A percentile compares a stretch with the other conserved stretches of the same genome.
Conservation (phyloP, 2,329 filamentous ascomycete species). For the Volutella citrinella region DNA sequence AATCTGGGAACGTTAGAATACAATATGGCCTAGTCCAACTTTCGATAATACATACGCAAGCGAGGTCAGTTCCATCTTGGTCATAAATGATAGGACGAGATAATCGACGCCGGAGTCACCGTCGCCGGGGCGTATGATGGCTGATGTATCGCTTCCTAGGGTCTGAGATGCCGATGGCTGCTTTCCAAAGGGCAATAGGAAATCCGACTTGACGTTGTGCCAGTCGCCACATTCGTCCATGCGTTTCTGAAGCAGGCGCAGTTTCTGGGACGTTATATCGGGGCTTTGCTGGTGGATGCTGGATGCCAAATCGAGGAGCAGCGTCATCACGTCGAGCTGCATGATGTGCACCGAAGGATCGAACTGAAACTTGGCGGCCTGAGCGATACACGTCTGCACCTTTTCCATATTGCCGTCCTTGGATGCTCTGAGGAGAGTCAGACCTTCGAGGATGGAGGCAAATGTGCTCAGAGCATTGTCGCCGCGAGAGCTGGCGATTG, state of each 20-base stretch:
- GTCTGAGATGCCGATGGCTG: conserved; percentile 45
- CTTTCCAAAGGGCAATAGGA: conserved; percentile 55
- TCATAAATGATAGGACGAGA: conserved; percentile 59
- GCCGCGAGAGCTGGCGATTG: conserved; percentile 55
- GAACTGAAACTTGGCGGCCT: conserved; percentile 68
- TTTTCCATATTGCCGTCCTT: conserved; percentile 66
- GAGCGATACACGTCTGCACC: conserved; percentile 71
- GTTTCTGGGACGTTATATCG: conserved; percentile 55
- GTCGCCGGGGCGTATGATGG: conserved; percentile 49
- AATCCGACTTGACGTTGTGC: conserved; percentile 45
- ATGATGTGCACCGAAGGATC: conserved; percentile 58
- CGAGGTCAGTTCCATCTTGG: conserved; percentile 55
- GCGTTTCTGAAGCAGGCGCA: conserved; percentile 58
- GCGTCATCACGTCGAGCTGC: conserved; percentile 63
- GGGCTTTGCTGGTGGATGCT: conserved; percentile 62
- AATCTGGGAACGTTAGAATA: conserved; percentile 48
- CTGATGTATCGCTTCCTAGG: conserved; percentile 56
- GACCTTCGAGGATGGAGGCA: conserved; percentile 65
- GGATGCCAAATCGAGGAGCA: conserved; percentile 68
- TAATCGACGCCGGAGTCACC: conserved; percentile 47
- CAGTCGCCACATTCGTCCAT: conserved; percentile 57
- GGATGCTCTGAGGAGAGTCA: conserved; percentile 63
- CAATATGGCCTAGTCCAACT: too few species aligned
- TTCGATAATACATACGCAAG: conserved; percentile 47
- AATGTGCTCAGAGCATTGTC: conserved; percentile 65